Evolutionary conservation across 2,329 filamentous ascomycete species (phyloP), one percentile per base, ranked within the genome.

Genomic region (Fusarium circinatum): DNA sequence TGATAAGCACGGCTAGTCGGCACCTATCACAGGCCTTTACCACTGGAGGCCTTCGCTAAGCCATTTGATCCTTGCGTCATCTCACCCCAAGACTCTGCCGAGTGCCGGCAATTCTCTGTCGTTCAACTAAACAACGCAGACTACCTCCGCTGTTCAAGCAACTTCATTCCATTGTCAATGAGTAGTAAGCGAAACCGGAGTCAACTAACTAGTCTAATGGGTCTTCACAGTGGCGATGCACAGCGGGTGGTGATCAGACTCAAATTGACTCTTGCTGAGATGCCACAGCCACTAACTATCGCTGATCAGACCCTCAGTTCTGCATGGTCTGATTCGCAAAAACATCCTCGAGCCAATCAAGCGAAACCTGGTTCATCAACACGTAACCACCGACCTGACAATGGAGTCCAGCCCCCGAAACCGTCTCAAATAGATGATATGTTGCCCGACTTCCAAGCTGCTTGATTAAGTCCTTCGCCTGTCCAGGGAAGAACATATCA

Each of bases 331-430:
- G 56, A n/a, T 57, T 57, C 8, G 59, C 32, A 30, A 68, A 68
- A 13, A 62, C n/a, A 28, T 68, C 65, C 34, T 68, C 65, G 1
- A 68, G n/a, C 66, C 66, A 68, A 24, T 68, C 66, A 22, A 68
- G 52, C 18, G 64, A 49, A 2, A 68, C 64, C n/a, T 68, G 66
- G 0, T 68, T 68, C 64, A 68, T 68, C 22, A 68, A 24, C 4
- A 68, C 64, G 1, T 60, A 63, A 14, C 48, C 64, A 0, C 66
- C 66, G 18, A 63, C 36, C n/a, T 68, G 66, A 5, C 66, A 68
- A 36, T 68, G 66, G 15, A 51, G 38, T 12, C 66, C 66, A 0
- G 56, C 64, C 4, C 56, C 66, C 5, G 39, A 18, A 12, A 26
- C 0, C 8, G 60, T 34, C 49, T 63, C 48, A 45, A 68, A 68